Percentiles rank a stretch among this genome's conserved stretches.
These are phyloP conservation scores for Nemania serpens DNA, from an alignment of 2,329 filamentous ascomycete genomes.

Conservation along the genomic window DNA sequence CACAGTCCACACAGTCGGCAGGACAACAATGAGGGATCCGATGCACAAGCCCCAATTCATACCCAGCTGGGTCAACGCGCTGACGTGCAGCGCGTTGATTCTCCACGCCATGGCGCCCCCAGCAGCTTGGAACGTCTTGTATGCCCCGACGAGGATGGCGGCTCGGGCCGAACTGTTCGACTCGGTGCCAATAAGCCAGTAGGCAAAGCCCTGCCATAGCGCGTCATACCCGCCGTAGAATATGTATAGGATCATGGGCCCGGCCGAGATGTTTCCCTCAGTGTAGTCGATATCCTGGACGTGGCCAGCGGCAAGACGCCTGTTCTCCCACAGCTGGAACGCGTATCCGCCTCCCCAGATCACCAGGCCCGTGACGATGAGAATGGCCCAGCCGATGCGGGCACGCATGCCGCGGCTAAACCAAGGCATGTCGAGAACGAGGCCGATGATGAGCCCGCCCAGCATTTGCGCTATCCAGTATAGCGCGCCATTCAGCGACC, in stretches of 20 bases:
- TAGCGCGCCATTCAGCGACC: constrained; percentile 22
- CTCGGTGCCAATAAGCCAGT: constrained; percentile 28
- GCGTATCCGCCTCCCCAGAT: constrained; percentile 27
- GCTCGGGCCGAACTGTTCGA: constrained; percentile 21
- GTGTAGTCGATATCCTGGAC: constrained; percentile 24
- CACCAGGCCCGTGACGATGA: constrained; percentile 11
- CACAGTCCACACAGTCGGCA: constrained; percentile 24
- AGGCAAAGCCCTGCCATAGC: constrained; percentile 25
- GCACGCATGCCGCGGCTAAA: constrained; percentile 19
- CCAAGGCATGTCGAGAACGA: constrained; percentile 24
- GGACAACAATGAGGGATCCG: constrained; percentile 18
- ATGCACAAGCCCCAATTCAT: constrained; percentile 27
- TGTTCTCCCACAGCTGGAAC: constrained; percentile 26
- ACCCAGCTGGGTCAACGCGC: constrained; percentile 17
- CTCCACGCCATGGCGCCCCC: constrained; percentile 28
- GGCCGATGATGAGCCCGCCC: constrained; percentile 22
- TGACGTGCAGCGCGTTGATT: constrained; percentile 23
- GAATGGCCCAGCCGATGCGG: constrained; percentile 24
- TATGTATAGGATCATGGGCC: constrained; percentile 23
- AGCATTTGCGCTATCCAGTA: constrained; percentile 30
- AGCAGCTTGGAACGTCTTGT: constrained; percentile 23
- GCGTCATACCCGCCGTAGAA: constrained; percentile 25
- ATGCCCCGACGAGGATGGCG: constrained; percentile 24
- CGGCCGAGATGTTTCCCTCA: constrained; percentile 10
- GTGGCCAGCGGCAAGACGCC: constrained; percentile 19